Evolutionary conservation across 805 yeast species (phyloP).

Genomic region (Starmerella floricola): DNA sequence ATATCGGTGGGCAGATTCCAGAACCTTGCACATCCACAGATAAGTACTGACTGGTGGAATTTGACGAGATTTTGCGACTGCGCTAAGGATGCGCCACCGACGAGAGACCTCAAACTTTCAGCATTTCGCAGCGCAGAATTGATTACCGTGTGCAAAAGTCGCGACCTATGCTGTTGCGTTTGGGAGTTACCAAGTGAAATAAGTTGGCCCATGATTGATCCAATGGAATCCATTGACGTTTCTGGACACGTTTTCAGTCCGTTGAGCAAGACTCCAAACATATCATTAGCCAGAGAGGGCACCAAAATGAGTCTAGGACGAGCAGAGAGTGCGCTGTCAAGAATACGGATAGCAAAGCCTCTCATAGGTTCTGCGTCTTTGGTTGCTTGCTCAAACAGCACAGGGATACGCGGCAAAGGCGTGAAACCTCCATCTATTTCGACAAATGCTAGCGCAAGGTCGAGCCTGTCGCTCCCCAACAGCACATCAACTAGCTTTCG

Average conservation of each 20-base stretch:
- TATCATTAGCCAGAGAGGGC: not conserved
- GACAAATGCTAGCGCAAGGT: constrained; percentile 4
- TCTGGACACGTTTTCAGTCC: constrained; percentile 4
- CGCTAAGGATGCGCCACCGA: not conserved
- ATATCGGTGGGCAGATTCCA: not conserved
- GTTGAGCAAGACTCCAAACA: constrained; percentile 4
- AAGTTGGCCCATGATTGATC: constrained; percentile 12
- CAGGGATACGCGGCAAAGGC: not conserved
- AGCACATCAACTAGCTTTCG: constrained; percentile 2
- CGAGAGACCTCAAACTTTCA: too few species aligned
- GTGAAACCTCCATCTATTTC: constrained; percentile 10
- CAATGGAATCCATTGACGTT: not conserved
- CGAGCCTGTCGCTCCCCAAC: not conserved
- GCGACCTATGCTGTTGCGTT: constrained; percentile 1
- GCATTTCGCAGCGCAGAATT: not conserved
- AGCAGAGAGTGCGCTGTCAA: constrained; percentile 5
- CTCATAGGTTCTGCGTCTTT: not conserved
- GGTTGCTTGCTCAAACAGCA: not conserved
- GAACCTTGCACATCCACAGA: constrained; percentile 2
- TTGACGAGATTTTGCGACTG: not conserved
- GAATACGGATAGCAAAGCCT: constrained; percentile 1
- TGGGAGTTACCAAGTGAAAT: constrained; percentile 2
- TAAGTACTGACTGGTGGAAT: constrained; percentile 2
- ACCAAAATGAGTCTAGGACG: constrained; percentile 12
- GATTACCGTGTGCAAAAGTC: not conserved